Evolutionary conservation across 2,329 filamentous ascomycete genomes (phyloP).

Genomic region (Keithomyces neogunnii): DNA sequence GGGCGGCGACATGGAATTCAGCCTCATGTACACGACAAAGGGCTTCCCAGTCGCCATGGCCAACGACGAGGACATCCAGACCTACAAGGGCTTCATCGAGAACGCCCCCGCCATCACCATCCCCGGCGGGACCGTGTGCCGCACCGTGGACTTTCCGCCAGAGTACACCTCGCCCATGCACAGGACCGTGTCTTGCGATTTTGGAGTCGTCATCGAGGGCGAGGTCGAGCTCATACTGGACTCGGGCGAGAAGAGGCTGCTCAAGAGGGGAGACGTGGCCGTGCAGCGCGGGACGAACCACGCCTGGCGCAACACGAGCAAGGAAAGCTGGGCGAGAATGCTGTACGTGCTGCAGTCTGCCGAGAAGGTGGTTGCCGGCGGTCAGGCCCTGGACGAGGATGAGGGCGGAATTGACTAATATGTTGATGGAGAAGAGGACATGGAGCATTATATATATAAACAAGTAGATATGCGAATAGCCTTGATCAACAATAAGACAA

Average conservation of each 20-base stretch:
- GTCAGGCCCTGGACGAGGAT: no score
- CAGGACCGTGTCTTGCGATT: background rate
- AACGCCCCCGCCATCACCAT: background rate
- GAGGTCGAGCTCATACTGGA: background rate
- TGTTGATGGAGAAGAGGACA: no score
- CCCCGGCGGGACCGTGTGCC: background rate
- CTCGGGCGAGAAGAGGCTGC: background rate
- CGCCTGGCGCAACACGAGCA: background rate
- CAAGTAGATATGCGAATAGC: no score
- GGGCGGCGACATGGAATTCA: no score
- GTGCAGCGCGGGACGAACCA: background rate
- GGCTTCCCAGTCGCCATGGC: background rate
- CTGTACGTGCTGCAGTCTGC: no score
- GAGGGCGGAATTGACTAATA: no score
- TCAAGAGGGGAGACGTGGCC: background rate
- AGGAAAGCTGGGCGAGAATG: background rate
- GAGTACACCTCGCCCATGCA: background rate
- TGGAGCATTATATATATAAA: no score
- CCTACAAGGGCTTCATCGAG: background rate
- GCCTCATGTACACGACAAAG: background rate
- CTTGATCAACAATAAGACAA: no score
- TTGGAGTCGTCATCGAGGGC: background rate
- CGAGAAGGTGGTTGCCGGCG: no score
- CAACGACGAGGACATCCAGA: background rate
- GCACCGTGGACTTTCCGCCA: background rate